Evolutionary conservation across 2,329 filamentous ascomycete genomes (phyloP).

Genomic region (Aaosphaeria arxii): DNA sequence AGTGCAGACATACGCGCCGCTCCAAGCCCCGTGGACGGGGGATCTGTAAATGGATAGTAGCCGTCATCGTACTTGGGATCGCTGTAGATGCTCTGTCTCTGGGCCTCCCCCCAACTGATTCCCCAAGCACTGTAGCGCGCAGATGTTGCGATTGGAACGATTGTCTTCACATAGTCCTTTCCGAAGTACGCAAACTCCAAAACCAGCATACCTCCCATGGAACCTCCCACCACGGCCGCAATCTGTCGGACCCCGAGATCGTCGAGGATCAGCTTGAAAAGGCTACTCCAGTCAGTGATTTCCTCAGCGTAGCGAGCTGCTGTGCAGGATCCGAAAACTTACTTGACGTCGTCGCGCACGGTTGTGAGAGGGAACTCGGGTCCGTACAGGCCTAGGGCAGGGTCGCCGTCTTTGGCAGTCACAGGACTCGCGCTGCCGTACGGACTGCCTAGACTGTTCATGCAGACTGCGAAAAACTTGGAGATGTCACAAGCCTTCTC

Average conservation of each 20-base stretch:
- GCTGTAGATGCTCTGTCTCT: conserved; percentile 91
- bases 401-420: conserved; percentile 80
- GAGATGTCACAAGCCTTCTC: conserved; percentile 79
- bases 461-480: conserved; percentile 80
- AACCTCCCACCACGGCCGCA: conserved; percentile 77
- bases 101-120: conserved; percentile 86
- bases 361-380: conserved; percentile 96
- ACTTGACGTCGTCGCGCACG: conserved; percentile 93
- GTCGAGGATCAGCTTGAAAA: conserved; percentile 77
- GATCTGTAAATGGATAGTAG: conserved; percentile 86
- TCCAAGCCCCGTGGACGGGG: conserved; percentile 80
- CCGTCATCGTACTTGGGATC: conserved; percentile 98
- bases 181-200: conserved; percentile 91
- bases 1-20: conserved; percentile 96
- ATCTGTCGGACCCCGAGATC: conserved; percentile 76
- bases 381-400: conserved; percentile 73
- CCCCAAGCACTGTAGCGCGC: conserved; percentile 85
- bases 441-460: conserved; percentile 81
- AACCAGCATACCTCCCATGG: conserved; percentile 88
- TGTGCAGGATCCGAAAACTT: conserved; percentile 33
- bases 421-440: conserved; percentile 87
- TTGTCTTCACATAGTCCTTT: conserved; percentile 74
- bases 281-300: conserved; percentile 42
- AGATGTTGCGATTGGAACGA: conserved; percentile 82
- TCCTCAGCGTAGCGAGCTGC: neutral